A percentile compares a stretch with the other conserved stretches of the same genome.
Conservation (phyloP, 2,329 filamentous ascomycete species). For the Aspergillus sp. region DNA sequence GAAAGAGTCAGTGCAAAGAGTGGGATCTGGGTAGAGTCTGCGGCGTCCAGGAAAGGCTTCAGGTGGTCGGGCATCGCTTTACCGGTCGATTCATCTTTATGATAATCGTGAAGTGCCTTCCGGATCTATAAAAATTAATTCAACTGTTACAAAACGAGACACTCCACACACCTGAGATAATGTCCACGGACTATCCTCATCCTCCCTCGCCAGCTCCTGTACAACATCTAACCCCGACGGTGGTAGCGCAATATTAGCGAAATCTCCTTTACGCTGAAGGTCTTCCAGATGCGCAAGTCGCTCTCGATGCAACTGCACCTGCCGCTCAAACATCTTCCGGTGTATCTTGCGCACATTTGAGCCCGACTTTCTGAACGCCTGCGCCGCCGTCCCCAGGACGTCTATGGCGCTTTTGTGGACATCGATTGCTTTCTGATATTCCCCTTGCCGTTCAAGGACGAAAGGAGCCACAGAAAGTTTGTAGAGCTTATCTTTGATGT, state of each 20-base stretch:
- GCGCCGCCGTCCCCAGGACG: not conserved
- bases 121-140: not conserved
- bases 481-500: not conserved
- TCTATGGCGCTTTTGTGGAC: constrained; percentile 12
- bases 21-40: constrained; percentile 4
- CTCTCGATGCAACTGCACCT: constrained; percentile 17
- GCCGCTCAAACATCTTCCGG: constrained; percentile 21
- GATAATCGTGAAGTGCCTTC: constrained; percentile 8
- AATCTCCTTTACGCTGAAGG: constrained; percentile 12
- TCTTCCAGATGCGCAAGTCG: constrained; percentile 15
- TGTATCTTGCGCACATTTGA: constrained; percentile 12
- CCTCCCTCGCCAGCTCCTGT: constrained; percentile 7
- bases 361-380: constrained; percentile 15
- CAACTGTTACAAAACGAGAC: not conserved
- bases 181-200: constrained; percentile 6
- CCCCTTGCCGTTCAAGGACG: constrained; percentile 13
- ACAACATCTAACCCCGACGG: constrained; percentile 14
- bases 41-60: not conserved
- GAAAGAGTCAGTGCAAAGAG: not conserved
- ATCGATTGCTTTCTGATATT: constrained; percentile 16
- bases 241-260: constrained; percentile 12
- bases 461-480: not conserved
- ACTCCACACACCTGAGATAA: constrained; percentile 9
- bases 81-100: not conserved
- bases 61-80: not conserved